Percentiles rank a stretch among this genome's conserved stretches.
Conservation (phyloP, 2,329 filamentous ascomycete species). For the Xylaria sp. region DNA sequence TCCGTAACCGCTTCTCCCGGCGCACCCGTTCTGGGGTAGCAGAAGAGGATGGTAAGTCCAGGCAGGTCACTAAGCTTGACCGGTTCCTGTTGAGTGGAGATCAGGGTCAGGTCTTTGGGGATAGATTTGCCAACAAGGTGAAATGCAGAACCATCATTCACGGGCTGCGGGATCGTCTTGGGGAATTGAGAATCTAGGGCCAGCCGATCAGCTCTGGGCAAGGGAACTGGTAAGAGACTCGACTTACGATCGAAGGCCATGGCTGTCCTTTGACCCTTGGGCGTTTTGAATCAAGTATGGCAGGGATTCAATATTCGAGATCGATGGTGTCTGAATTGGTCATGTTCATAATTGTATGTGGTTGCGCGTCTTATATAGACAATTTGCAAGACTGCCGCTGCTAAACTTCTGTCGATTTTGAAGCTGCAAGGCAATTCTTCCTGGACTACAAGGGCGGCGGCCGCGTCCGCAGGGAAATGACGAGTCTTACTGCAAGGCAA, state of each 20-base stretch:
- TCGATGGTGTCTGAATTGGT: not conserved
- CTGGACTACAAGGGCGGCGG: not conserved
- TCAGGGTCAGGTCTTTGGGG: not conserved
- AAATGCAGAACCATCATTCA: not conserved
- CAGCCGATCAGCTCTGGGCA: not conserved
- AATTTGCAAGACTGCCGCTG: not conserved
- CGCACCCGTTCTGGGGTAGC: constrained; percentile 1
- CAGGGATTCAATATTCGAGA: not conserved
- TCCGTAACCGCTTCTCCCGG: not conserved
- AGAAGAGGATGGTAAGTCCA: constrained; percentile 2
- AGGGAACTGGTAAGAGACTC: not conserved
- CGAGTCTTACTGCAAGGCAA: not conserved
- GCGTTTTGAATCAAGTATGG: not conserved
- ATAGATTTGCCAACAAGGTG: constrained; percentile 2
- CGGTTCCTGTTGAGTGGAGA: not conserved
- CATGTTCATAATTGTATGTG: not conserved
- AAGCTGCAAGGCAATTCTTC: constrained; percentile 5
- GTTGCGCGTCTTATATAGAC: not conserved
- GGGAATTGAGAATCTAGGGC: constrained; percentile 3
- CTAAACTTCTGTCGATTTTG: not conserved
- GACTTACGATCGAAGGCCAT: constrained; percentile 3
- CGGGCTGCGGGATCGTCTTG: not conserved
- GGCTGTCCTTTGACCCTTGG: not conserved
- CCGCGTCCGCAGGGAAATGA: not conserved
- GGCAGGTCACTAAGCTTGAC: constrained; percentile 4